Evolutionary conservation across 352 stramenopile genomes (phyloP).

Genomic region (Phytopythium aichiense): DNA sequence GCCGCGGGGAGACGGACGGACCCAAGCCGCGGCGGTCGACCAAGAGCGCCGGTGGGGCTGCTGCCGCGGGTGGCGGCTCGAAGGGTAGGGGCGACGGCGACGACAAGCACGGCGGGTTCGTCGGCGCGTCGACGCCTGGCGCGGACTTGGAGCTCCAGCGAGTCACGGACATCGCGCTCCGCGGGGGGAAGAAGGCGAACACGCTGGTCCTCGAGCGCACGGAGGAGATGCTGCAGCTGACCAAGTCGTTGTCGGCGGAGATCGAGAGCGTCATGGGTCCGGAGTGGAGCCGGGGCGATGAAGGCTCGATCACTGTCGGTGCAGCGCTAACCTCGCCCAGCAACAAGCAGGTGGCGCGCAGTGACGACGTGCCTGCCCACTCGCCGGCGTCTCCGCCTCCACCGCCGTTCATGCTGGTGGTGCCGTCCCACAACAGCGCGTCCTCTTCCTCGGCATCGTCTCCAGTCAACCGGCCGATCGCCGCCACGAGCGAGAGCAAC

Average conservation of each 20-base stretch:
- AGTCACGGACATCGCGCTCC: constrained; percentile 69
- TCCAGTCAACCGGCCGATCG: constrained; percentile 24
- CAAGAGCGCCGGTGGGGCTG: constrained; percentile 8
- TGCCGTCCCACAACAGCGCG: constrained; percentile 26
- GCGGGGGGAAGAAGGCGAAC: constrained; percentile 69
- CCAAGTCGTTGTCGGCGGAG: constrained; percentile 41
- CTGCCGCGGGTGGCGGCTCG: background rate
- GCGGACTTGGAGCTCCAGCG: constrained; percentile 50
- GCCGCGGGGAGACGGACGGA: constrained; percentile 20
- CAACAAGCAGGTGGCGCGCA: no score
- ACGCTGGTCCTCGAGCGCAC: constrained; percentile 68
- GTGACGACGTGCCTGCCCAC: background rate
- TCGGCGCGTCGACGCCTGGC: background rate
- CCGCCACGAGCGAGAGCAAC: constrained; percentile 23
- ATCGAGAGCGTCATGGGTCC: constrained; percentile 40
- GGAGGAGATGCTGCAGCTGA: constrained; percentile 70
- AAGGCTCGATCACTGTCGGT: background rate
- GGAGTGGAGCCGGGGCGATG: constrained; percentile 12
- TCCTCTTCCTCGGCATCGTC: constrained; percentile 28
- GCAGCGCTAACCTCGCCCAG: constrained; percentile 5
- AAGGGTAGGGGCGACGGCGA: constrained; percentile 18
- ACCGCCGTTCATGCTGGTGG: constrained; percentile 40
- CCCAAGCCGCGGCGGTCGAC: constrained; percentile 16
- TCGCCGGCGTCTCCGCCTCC: constrained; percentile 16
- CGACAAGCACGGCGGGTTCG: constrained; percentile 8